These are phyloP conservation scores for Ogataea ramenticola DNA, from an alignment of 805 yeast species.

Conservation along the genomic window DNA sequence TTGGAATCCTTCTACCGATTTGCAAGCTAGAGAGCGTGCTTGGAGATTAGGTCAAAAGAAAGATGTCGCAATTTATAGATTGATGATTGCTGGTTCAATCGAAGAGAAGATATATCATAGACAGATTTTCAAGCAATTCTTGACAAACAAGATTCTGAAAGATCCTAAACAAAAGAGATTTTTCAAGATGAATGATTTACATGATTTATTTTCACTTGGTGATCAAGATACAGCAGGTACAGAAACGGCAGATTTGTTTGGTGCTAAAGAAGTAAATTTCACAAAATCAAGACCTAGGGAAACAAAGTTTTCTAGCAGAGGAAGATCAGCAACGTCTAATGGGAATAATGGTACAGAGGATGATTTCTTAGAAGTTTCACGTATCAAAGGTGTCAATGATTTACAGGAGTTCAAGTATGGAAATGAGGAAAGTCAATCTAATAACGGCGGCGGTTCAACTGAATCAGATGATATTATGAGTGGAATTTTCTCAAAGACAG, in stretches of 20 bases:
- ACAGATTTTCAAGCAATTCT: constrained; percentile 90
- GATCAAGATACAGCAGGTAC: constrained; percentile 62
- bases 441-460: constrained; percentile 1
- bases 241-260: constrained; percentile 60
- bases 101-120: constrained; percentile 96
- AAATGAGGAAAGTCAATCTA: background rate
- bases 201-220: constrained; percentile 81
- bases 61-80: constrained; percentile 83
- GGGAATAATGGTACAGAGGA: constrained; percentile 28
- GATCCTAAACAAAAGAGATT: constrained; percentile 94
- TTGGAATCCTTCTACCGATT: constrained; percentile 97
- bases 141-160: constrained; percentile 87
- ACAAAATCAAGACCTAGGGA: constrained; percentile 28
- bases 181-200: constrained; percentile 86
- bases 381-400: constrained; percentile 65
- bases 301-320: constrained; percentile 21
- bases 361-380: constrained; percentile 59
- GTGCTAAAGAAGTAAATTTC: constrained; percentile 35
- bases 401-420: constrained; percentile 50
- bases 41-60: constrained; percentile 95
- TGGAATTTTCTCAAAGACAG: constrained; percentile 63
- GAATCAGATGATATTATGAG: constrained; percentile 67
- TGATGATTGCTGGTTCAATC: constrained; percentile 91
- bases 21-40: constrained; percentile 94
- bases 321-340: too few species aligned